Base-by-base conservation (phyloP, 1,284 basidiomycete species). In the Cryptococcus sp. region DNA sequence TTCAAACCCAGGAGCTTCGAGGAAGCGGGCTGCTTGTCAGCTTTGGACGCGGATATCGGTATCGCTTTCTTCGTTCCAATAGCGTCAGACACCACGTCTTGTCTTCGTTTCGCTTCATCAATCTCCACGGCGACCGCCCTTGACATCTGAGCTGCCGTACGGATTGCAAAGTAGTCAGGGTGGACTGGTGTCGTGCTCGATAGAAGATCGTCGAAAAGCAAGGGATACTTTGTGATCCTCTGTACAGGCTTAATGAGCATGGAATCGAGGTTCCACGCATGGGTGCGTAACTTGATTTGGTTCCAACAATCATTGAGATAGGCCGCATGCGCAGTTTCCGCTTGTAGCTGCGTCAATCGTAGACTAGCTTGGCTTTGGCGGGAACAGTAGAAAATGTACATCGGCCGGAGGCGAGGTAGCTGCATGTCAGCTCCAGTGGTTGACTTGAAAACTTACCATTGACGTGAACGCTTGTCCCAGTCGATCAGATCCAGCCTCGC, bases 191-290 rank as follows among this genome's bases (percentile, higher is more conserved):
- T 86, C 0, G 93, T 96, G 68, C 87, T 86, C 40, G 87, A 85
- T 50, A 89, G 83, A 57, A 97, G 87, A 50, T 91, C 86, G 19
- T 80, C 79, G 40, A 97, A 85, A 19, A 97, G 84, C 13, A 96
- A 83, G 0, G 93, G 88, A 73, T 97, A 97, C 75, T 95, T 96
- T 65, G 93, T 85, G 48, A 94, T 82, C n/a, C 91, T 85, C 70
- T 94, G 92, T 7, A 95, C 89, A 34, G 92, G 92, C 76, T 93
- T 80, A 74, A 80, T 96, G 59, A 96, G 86, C 59, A 96, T 84
- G 1, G 92, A 95, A 7, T 89, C 84, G 46, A 97, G 84, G 75
- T 97, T 93, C 94, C 93, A 97, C 1, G 93, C 91, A 68, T 93
- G 89, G 0, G 92, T 89, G 46, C 87, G 83, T 5, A 84, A 82